Base-by-base conservation (phyloP, 441 rosid genomes). In the Euphorbia celastroides region DNA sequence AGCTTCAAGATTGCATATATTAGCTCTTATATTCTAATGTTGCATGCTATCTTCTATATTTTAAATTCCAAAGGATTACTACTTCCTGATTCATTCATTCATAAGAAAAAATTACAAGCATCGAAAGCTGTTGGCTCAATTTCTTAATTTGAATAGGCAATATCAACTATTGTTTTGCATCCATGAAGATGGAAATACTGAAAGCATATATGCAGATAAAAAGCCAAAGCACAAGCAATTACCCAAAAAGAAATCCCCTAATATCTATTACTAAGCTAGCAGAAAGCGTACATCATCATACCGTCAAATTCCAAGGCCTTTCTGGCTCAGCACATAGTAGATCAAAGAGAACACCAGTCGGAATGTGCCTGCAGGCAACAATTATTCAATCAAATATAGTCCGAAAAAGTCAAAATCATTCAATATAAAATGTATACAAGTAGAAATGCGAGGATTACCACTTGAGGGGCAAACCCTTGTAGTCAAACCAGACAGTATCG, bases 221-320 rank as follows among this genome's bases (percentile, higher is more conserved):
- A 4, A 8, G n/a, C 14, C 57, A 52, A 52, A 9, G 10, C 25
- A 9, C 27, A 52, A 23, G 23, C 23, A 44, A 19, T 52, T 52
- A 28, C 28, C 1, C 2, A 8, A 52, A 28, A 20, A 27, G 14
- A 11, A 55, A 25, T 10, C 64, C 27, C 50, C 50, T 7, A 23
- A 9, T 16, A 48, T 48, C 0, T 48, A 23, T 17, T 48, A n/a
- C 52, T 16, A n/a, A 48, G 20, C 22, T 48, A 16, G 52, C 52
- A 48, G 52, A 16, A 48, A 48, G 7, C 52, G 19, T n/a, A 51
- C 19, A 20, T 19, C 7, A 50, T 7, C 23, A 60, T 78, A 93
- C 98, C 68, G 97, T 90, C 72, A 93, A 78, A 78, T 89, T 89
- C 98, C 98, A 90, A 60, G 97, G 98, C 74, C 97, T 76, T 80